Evolutionary conservation across 192 early-diverging fungal species (phyloP), one percentile per base, ranked within the genome.

Genomic region (Phlyctochytrium arcticum): DNA sequence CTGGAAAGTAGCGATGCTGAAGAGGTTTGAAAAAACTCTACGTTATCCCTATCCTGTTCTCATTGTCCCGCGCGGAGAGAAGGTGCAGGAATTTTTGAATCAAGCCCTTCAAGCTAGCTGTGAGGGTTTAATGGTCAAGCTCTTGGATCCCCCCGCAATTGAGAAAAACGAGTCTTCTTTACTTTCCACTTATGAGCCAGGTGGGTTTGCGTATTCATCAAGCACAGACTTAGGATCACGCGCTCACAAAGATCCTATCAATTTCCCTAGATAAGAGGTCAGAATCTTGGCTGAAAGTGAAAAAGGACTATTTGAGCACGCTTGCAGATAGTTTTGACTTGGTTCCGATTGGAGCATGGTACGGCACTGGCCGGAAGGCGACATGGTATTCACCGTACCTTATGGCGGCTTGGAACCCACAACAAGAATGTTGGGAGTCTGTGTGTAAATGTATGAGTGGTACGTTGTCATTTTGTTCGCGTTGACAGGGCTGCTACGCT

Each of bases 301-400:
- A 65, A 32, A 57, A 57, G 23, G 63, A 65, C 53, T 65, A 65
- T 35, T 3, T 57, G 7, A 24, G n/a, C 12, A 12, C 19, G 17
- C 50, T 65, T 8, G 54, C 54, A 15, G 63, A 65, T 31, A 42
- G 23, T 17, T 56, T 65, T 15, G 63, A 65, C 49, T 30, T 65
- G 30, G 63, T 65, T 27, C 63, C 63, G 7, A 65, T 65, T 27
- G 63, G 63, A 6, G 63, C 63, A n/a, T 65, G 63, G 63, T 42
- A 56, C 39, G 63, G 63, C 15, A 65, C 15, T 5, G 63, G 63
- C 6, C 32, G 63, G 19, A 65, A 65, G 49, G 54, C 50, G 17
- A 34, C n/a, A 10, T 65, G 50, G 53, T 65, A 42, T 21, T 39
- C 34, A 7, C 53, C 54, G 4, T 57, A 57, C 30, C 34, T 65